Evolutionary conservation across 192 early-diverging fungal genomes (phyloP).

Genomic region (Gigaspora rosea): DNA sequence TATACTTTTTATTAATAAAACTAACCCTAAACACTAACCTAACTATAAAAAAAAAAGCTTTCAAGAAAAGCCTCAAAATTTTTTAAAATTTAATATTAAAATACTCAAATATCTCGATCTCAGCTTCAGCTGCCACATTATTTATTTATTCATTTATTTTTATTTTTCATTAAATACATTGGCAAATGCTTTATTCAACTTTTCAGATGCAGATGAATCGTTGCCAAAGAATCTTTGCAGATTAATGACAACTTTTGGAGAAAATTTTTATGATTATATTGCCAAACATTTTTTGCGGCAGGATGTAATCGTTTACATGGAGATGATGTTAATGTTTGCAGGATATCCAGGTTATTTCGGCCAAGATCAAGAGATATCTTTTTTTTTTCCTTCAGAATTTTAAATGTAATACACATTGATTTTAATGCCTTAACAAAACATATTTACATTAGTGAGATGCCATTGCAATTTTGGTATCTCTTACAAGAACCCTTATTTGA

Average conservation of each 20-base stretch:
- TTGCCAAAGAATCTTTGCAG: slow-evolving; percentile 46
- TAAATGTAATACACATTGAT: neutral
- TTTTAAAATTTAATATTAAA: no score
- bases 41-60: no score
- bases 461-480: slow-evolving; percentile 74
- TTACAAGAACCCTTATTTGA: slow-evolving; percentile 72
- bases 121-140: no score
- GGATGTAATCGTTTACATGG: slow-evolving; percentile 46
- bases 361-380: slow-evolving; percentile 58
- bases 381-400: neutral
- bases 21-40: neutral
- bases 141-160: no score
- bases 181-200: neutral
- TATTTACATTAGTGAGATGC: slow-evolving; percentile 57
- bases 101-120: no score
- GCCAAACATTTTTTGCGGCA: slow-evolving; percentile 43
- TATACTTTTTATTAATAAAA: neutral
- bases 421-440: neutral
- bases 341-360: slow-evolving; percentile 71
- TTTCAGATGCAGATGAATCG: slow-evolving; percentile 53
- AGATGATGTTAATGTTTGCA: slow-evolving; percentile 66
- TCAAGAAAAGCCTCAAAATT: no score
- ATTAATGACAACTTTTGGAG: slow-evolving; percentile 58
- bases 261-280: slow-evolving; percentile 59
- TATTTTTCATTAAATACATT: no score